Conservation (phyloP, 2,329 filamentous ascomycete species). For the Fusarium chlamydosporum region DNA sequence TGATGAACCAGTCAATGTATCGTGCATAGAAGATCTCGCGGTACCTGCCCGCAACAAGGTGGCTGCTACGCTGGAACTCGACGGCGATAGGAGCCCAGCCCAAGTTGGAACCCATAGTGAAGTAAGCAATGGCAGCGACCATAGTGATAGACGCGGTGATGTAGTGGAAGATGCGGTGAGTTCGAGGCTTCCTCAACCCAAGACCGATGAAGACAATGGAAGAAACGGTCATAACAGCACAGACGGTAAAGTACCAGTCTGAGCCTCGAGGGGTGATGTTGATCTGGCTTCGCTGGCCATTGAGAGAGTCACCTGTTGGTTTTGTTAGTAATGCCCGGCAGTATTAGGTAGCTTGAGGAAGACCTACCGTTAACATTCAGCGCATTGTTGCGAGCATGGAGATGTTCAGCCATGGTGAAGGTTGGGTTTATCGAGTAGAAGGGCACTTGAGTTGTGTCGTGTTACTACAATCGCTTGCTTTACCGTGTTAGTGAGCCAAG, state of each 20-base stretch:
- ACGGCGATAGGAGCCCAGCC: conserved; percentile 63
- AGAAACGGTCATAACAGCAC: conserved; percentile 69
- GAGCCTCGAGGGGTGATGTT: conserved; percentile 71
- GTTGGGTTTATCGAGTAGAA: background rate
- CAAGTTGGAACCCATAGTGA: conserved; percentile 65
- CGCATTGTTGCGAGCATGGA: conserved; percentile 18
- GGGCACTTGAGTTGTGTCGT: background rate
- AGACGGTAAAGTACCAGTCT: conserved; percentile 74
- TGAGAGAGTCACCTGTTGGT: conserved; percentile 8
- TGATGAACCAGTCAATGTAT: conserved; percentile 67
- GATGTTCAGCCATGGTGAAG: conserved; percentile 7
- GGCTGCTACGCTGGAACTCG: conserved; percentile 63
- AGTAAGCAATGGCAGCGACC: conserved; percentile 67
- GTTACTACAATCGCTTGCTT: background rate
- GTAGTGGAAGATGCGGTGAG: conserved; percentile 70
- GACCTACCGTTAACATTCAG: conserved; percentile 26
- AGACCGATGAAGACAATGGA: conserved; percentile 68
- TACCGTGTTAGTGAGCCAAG: background rate
- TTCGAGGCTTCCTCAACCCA: conserved; percentile 67
- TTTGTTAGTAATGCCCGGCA: rapidly evolving
- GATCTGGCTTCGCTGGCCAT: conserved; percentile 60
- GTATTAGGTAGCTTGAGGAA: rapidly evolving
- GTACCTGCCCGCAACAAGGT: conserved; percentile 63
- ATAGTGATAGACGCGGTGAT: conserved; percentile 64
- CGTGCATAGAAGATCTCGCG: conserved; percentile 70